Evolutionary conservation across 345 rosid species (phyloP).

Genomic region (Syzygium oleosum): DNA sequence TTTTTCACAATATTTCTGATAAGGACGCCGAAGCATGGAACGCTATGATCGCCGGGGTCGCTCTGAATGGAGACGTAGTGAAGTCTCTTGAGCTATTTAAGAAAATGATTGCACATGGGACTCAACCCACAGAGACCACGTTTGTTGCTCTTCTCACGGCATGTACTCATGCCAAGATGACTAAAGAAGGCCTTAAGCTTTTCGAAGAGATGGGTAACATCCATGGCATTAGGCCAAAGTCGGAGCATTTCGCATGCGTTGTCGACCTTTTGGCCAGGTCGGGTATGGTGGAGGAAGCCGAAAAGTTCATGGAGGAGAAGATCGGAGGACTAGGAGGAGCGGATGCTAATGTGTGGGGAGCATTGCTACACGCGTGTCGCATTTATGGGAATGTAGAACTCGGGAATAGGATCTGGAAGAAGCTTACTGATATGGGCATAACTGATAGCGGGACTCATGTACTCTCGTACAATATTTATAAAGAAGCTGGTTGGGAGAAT

Average conservation of each 20-base stretch:
- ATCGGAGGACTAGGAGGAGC: slow-evolving; percentile 20
- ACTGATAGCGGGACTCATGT: slow-evolving; percentile 12
- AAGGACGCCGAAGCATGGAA: slow-evolving; percentile 31
- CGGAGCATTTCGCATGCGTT: slow-evolving; percentile 24
- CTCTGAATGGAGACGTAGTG: too few relatives aligned
- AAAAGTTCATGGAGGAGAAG: slow-evolving; percentile 17
- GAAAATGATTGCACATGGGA: too few relatives aligned
- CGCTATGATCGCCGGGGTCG: slow-evolving; percentile 25
- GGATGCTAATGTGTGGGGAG: slow-evolving; percentile 32
- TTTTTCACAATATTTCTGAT: slow-evolving; percentile 13
- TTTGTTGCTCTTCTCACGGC: too few relatives aligned
- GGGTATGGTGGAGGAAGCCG: slow-evolving; percentile 22
- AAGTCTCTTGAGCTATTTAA: too few relatives aligned
- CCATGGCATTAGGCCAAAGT: too few relatives aligned
- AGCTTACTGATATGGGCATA: slow-evolving; percentile 11
- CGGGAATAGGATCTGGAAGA: slow-evolving; percentile 28
- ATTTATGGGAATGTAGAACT: slow-evolving; percentile 22
- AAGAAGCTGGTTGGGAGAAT: slow-evolving; percentile 24
- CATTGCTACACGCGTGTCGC: slow-evolving; percentile 22
- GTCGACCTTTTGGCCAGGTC: slow-evolving; percentile 25
- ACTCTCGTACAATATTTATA: slow-evolving; percentile 21
- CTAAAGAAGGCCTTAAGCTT: too few relatives aligned
- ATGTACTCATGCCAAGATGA: too few relatives aligned
- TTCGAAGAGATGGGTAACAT: too few relatives aligned
- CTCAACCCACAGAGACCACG: too few relatives aligned